phyloP scores from a whole-genome alignment of 495 filamentous ascomycete genomes.

The Hyaloscypha variabilis region DNA sequence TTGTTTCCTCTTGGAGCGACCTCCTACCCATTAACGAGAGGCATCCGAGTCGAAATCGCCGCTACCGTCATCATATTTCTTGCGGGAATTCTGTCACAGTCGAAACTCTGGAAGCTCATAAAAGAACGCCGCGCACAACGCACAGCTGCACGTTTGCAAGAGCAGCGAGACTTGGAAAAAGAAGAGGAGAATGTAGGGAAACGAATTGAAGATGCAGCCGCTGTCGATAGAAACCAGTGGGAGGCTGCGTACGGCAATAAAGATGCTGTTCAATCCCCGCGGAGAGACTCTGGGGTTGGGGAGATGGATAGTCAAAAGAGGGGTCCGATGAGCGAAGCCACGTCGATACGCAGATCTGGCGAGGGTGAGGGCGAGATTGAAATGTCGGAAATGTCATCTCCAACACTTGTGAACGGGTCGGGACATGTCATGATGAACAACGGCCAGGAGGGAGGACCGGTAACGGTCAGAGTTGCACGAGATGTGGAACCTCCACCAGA shows the following conservation, averaged over 20 bases:
- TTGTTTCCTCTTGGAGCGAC: slow-evolving; percentile 75
- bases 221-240: slow-evolving; percentile 73
- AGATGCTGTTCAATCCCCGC: slow-evolving; percentile 29
- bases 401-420: slow-evolving; percentile 31
- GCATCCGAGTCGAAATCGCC: slow-evolving; percentile 85
- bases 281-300: slow-evolving; percentile 55
- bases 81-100: slow-evolving; percentile 79
- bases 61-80: slow-evolving; percentile 72
- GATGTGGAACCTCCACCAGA: slow-evolving; percentile 32
- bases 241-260: slow-evolving; percentile 74
- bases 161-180: slow-evolving; percentile 61
- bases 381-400: slow-evolving; percentile 36
- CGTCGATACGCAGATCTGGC: slow-evolving; percentile 33
- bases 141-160: slow-evolving; percentile 56
- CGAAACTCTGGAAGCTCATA: slow-evolving; percentile 87
- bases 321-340: slow-evolving; percentile 38
- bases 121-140: slow-evolving; percentile 68
- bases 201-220: slow-evolving; percentile 67
- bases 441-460: slow-evolving; percentile 32
- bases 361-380: slow-evolving; percentile 38
- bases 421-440: slow-evolving; percentile 36
- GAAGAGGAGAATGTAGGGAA: slow-evolving; percentile 71
- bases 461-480: slow-evolving; percentile 43
- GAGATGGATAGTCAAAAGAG: slow-evolving; percentile 56
- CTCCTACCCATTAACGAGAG: slow-evolving; percentile 85